Conservation (phyloP, 345 rosid species). For the Anacardium occidentale region DNA sequence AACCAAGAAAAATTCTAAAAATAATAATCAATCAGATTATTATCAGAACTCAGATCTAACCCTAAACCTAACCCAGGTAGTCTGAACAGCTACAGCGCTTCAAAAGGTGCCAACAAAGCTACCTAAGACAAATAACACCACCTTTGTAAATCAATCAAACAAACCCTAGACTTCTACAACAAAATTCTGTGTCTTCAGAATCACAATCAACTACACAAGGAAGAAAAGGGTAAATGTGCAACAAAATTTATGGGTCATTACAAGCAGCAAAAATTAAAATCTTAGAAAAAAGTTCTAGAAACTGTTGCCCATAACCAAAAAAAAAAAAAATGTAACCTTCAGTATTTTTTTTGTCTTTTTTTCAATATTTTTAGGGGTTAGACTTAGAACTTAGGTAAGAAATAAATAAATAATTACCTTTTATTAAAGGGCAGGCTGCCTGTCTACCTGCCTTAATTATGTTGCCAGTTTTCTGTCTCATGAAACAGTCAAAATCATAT, state of each 20-base stretch:
- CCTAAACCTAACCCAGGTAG: conserved; percentile 32
- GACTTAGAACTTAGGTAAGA: background rate
- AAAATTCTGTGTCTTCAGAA: background rate
- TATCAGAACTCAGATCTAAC: conserved; percentile 53
- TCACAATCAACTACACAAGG: conserved; percentile 18
- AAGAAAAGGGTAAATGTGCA: conserved; percentile 44
- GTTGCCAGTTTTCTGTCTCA: background rate
- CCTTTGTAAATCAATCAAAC: conserved; percentile 25
- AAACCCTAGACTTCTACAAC: conserved; percentile 20
- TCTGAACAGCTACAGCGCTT: conserved; percentile 17
- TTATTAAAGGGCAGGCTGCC: background rate
- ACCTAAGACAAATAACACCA: conserved; percentile 30
- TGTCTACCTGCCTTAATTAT: background rate
- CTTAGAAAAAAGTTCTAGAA: conserved; percentile 10
- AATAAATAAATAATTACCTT: conserved; percentile 6
- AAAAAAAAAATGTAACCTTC: background rate
- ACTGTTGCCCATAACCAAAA: background rate
- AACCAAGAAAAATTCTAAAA: background rate
- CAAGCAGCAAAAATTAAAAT: background rate
- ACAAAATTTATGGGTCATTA: conserved; percentile 8
- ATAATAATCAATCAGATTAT: conserved; percentile 20
- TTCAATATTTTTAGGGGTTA: background rate
- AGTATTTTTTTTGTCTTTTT: background rate
- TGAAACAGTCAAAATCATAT: conserved; percentile 6
- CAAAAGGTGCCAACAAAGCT: conserved; percentile 34